Percentiles rank a stretch among this genome's conserved stretches.
phyloP scores from a whole-genome alignment of 768 basidiomycete genomes.

The Lactarius pseudohatsudake region DNA sequence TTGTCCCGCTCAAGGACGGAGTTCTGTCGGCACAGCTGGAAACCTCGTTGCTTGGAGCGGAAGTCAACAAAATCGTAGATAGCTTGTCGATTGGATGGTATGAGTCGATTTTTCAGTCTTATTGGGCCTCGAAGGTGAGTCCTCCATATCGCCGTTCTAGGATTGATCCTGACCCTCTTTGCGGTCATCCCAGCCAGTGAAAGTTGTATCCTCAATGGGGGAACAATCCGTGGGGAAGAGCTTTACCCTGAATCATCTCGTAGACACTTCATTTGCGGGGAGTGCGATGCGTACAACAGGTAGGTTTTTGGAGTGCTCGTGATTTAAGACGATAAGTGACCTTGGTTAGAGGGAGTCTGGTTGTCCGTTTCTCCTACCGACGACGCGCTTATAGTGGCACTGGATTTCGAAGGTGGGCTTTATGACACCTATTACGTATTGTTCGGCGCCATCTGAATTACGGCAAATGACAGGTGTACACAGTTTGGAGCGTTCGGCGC shows the following conservation, averaged over 20 bases:
- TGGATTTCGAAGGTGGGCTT: slow-evolving; percentile 59
- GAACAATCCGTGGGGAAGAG: slow-evolving; percentile 67
- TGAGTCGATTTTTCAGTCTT: slow-evolving; percentile 61
- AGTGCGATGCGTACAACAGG: slow-evolving; percentile 63
- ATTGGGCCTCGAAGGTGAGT: slow-evolving; percentile 55
- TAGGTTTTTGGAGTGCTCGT: no score
- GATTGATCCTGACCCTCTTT: neutral
- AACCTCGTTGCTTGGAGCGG: slow-evolving; percentile 55
- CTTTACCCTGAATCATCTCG: slow-evolving; percentile 58
- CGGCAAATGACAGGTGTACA: slow-evolving; percentile 46
- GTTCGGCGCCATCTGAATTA: no score
- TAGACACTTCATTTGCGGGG: slow-evolving; percentile 64
- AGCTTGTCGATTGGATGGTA: slow-evolving; percentile 62
- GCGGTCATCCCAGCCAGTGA: slow-evolving; percentile 46
- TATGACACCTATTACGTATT: slow-evolving; percentile 10
- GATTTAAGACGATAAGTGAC: no score
- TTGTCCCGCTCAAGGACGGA: slow-evolving; percentile 62
- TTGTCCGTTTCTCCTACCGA: slow-evolving; percentile 64
- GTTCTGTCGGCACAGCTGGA: slow-evolving; percentile 52
- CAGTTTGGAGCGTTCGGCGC: slow-evolving; percentile 63
- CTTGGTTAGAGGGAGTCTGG: slow-evolving; percentile 49
- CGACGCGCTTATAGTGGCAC: slow-evolving; percentile 53
- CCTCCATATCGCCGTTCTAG: neutral
- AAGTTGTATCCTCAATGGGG: slow-evolving; percentile 67
- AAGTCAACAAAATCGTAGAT: slow-evolving; percentile 58